phyloP scores from a whole-genome alignment of 1,284 basidiomycete species.

The Erythrobasidium hasegawianum region DNA sequence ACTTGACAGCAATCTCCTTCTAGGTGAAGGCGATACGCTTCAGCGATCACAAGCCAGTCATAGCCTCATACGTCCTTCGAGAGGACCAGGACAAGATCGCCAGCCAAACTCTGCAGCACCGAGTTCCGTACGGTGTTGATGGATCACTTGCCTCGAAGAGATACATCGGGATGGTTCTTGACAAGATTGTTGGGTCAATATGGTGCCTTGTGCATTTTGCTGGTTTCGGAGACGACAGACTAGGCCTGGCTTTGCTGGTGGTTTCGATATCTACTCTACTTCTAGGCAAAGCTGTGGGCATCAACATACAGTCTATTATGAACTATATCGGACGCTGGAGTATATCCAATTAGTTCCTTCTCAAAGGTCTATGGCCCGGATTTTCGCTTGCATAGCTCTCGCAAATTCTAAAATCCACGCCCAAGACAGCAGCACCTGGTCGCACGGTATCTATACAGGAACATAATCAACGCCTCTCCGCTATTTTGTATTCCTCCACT shows the following conservation, averaged over 20 bases:
- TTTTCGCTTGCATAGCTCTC: no score
- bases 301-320: neutral
- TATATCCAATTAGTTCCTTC: no score
- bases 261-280: neutral
- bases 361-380: no score
- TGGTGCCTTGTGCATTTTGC: slow-evolving; percentile 70
- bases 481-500: no score
- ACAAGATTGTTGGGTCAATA: slow-evolving; percentile 65
- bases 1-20: no score
- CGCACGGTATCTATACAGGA: no score
- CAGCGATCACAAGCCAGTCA: slow-evolving; percentile 17
- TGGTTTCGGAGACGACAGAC: slow-evolving; percentile 62
- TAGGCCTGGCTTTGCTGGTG: slow-evolving; percentile 7
- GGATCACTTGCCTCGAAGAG: slow-evolving; percentile 60
- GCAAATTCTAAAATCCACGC: no score
- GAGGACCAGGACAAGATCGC: slow-evolving; percentile 43
- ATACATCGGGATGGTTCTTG: slow-evolving; percentile 61
- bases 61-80: slow-evolving; percentile 53
- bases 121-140: slow-evolving; percentile 43
- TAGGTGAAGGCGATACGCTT: no score
- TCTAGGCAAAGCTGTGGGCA: neutral
- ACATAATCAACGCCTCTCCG: no score
- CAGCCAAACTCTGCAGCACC: slow-evolving; percentile 36
- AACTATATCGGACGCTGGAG: neutral
- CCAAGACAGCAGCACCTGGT: no score